These are phyloP conservation scores for Aspergillus alliaceus DNA, from an alignment of 2,329 filamentous ascomycete genomes.

Conservation along the genomic window DNA sequence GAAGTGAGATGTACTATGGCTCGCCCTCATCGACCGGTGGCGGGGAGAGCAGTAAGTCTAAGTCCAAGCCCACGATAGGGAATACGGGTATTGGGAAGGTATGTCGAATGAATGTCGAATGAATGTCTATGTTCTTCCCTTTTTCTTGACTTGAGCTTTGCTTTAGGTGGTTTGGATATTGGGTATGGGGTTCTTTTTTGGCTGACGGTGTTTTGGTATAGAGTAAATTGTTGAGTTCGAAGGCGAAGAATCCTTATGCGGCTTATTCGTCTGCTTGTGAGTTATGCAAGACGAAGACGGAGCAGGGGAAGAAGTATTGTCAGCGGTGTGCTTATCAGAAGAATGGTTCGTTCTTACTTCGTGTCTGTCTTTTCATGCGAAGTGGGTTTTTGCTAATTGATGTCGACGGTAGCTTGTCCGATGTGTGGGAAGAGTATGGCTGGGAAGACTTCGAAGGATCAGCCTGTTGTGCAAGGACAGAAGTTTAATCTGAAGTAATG, in stretches of 20 bases:
- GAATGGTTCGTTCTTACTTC: slow-evolving; percentile 51
- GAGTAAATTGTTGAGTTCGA: slow-evolving; percentile 65
- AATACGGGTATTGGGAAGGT: slow-evolving; percentile 62
- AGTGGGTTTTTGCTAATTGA: neutral
- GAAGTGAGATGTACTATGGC: slow-evolving; percentile 66
- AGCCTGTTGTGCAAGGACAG: slow-evolving; percentile 58
- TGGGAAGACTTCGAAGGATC: slow-evolving; percentile 47
- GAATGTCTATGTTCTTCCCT: neutral
- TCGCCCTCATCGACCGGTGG: slow-evolving; percentile 49
- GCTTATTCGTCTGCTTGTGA: slow-evolving; percentile 63
- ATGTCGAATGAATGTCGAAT: no score
- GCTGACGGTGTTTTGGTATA: slow-evolving; percentile 27
- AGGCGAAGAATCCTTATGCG: slow-evolving; percentile 66
- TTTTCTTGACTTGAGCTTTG: neutral
- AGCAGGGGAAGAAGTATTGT: slow-evolving; percentile 61
- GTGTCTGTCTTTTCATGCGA: neutral
- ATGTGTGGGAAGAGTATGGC: slow-evolving; percentile 61
- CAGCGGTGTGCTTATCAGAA: slow-evolving; percentile 64
- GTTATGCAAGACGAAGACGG: slow-evolving; percentile 64
- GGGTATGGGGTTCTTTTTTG: neutral
- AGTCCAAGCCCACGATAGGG: slow-evolving; percentile 54
- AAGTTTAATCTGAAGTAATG: slow-evolving; percentile 63
- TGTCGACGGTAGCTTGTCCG: slow-evolving; percentile 52
- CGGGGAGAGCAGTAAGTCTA: slow-evolving; percentile 28
- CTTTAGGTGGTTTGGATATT: neutral